These are phyloP conservation scores for Allantophomopsis lycopodina DNA, from an alignment of 2,329 filamentous ascomycete genomes.

Conservation along the genomic window DNA sequence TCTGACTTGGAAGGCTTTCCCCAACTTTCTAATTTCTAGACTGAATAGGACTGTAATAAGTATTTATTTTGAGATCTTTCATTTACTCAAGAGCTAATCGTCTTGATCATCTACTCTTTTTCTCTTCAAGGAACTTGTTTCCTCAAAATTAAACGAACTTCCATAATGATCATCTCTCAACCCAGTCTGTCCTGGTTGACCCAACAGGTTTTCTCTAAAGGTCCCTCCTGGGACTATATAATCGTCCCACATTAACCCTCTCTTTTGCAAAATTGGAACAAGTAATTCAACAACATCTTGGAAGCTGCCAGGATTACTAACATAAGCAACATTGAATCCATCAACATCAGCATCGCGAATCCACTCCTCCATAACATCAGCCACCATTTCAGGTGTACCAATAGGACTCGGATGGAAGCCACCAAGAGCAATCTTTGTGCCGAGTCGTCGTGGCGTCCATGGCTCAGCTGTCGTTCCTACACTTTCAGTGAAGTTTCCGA, in stretches of 20 bases:
- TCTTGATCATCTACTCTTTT: no score
- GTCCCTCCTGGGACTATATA: slow-evolving; percentile 23
- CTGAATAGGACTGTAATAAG: no score
- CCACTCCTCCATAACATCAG: slow-evolving; percentile 55
- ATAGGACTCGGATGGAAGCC: slow-evolving; percentile 51
- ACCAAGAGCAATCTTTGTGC: slow-evolving; percentile 51
- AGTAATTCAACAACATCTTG: slow-evolving; percentile 53
- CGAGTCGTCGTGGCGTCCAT: slow-evolving; percentile 59
- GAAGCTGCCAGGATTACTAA: slow-evolving; percentile 51
- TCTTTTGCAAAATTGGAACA: slow-evolving; percentile 34
- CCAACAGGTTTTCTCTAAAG: slow-evolving; percentile 22
- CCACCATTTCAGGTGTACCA: slow-evolving; percentile 48
- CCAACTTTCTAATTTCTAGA: no score
- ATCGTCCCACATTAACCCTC: slow-evolving; percentile 4
- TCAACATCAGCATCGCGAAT: slow-evolving; percentile 56
- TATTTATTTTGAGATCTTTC: no score
- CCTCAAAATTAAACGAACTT: slow-evolving; percentile 20
- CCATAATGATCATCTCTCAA: slow-evolving; percentile 21
- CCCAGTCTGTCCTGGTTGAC: slow-evolving; percentile 20
- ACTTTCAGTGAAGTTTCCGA: slow-evolving; percentile 20
- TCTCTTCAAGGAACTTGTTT: slow-evolving; percentile 2
- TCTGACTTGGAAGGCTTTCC: no score
- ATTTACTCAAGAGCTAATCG: no score
- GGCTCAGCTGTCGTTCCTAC: slow-evolving; percentile 34
- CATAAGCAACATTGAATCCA: slow-evolving; percentile 62